phyloP scores from a whole-genome alignment of 495 filamentous ascomycete genomes.

The Thermothielavioides terrestris region DNA sequence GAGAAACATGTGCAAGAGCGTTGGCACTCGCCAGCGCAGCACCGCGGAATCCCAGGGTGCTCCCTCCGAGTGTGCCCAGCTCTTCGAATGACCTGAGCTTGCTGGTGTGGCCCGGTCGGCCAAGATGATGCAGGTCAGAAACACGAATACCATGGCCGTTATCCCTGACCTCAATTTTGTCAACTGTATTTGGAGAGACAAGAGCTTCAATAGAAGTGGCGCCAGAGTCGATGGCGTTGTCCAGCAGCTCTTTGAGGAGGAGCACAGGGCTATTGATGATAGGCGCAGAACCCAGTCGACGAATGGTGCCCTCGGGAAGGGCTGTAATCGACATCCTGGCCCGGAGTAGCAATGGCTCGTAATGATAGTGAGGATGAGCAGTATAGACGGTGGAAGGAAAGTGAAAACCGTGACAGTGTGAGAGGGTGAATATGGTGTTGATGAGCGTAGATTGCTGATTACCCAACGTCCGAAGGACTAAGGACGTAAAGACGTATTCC shows the following conservation, averaged over 20 bases:
- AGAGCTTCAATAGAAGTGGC: conserved; percentile 66
- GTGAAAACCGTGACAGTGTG: neutral
- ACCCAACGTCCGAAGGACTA: no score
- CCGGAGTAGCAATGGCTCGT: neutral
- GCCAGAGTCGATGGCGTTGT: conserved; percentile 81
- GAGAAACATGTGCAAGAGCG: conserved; percentile 53
- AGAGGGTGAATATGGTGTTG: neutral
- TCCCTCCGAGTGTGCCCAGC: conserved; percentile 53
- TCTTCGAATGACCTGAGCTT: conserved; percentile 72
- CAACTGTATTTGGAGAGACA: conserved; percentile 65
- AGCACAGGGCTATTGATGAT: conserved; percentile 62
- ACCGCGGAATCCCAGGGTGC: conserved; percentile 79
- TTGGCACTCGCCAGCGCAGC: conserved; percentile 75
- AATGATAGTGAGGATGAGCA: no score
- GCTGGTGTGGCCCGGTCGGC: conserved; percentile 69
- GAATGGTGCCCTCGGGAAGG: conserved; percentile 56
- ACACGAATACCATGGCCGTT: conserved; percentile 75
- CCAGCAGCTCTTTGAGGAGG: conserved; percentile 83
- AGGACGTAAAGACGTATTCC: no score
- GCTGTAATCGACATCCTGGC: conserved; percentile 27
- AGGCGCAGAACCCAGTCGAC: conserved; percentile 63
- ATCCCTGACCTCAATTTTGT: conserved; percentile 81
- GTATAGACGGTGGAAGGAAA: neutral
- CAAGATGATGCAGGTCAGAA: conserved; percentile 60
- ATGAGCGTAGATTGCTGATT: no score